These are phyloP conservation scores for Xylariales sp. DNA, from an alignment of 2,329 filamentous ascomycete genomes.

Conservation along the genomic window DNA sequence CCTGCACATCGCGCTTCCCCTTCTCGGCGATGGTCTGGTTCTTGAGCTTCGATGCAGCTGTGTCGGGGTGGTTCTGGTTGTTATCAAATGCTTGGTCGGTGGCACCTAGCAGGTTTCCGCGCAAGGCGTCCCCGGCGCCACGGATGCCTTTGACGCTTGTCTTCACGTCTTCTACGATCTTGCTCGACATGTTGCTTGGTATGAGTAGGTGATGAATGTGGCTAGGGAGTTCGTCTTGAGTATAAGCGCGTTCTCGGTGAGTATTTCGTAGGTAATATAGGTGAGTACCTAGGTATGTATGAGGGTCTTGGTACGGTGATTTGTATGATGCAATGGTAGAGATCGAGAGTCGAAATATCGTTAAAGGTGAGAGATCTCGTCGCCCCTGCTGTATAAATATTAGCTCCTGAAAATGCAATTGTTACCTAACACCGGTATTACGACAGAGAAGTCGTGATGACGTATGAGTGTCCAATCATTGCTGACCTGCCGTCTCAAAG, in stretches of 20 bases:
- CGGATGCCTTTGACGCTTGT: slow-evolving; percentile 49
- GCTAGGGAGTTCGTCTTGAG: background rate
- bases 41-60: slow-evolving; percentile 43
- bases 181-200: slow-evolving; percentile 44
- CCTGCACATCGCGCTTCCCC: slow-evolving; percentile 44
- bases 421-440: background rate
- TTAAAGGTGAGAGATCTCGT: background rate
- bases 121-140: slow-evolving; percentile 49
- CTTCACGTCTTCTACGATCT: slow-evolving; percentile 49
- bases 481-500: slow-evolving; percentile 12
- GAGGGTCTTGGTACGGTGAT: background rate
- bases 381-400: slow-evolving; percentile 14
- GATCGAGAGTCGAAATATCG: background rate
- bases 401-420: background rate
- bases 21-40: slow-evolving; percentile 43
- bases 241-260: background rate
- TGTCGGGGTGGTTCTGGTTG: slow-evolving; percentile 42
- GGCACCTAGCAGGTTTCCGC: slow-evolving; percentile 46
- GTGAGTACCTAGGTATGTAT: background rate
- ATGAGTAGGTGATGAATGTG: background rate
- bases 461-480: slow-evolving; percentile 25
- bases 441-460: slow-evolving; percentile 13
- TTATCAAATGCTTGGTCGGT: slow-evolving; percentile 49
- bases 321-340: background rate
- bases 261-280: background rate